Evolutionary conservation across 1,284 basidiomycete genomes (phyloP), one percentile per base, ranked within the genome.

Genomic region (Melampsora americana): DNA sequence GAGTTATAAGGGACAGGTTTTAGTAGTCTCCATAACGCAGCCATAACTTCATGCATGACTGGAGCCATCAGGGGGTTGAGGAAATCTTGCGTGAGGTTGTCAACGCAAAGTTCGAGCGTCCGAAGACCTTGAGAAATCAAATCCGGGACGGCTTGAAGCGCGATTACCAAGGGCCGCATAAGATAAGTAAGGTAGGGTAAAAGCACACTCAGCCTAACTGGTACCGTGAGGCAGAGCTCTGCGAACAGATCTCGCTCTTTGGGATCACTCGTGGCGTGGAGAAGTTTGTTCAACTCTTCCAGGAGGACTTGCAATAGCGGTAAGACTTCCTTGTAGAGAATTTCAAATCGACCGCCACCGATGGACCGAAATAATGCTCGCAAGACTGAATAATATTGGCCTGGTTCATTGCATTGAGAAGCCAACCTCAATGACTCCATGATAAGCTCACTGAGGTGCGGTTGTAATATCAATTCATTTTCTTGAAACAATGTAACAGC

Each of bases 51-150:
- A 62, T 93, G 87, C 62, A 96, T 86, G 48, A 97, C 93, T 0
- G 93, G 93, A 78, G 90, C 92, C 81, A 99, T 89, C 1, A 95
- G 96, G 0, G 96, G 97, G 81, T 99, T 96, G 35, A 99, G 87
- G 86, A 99, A 99, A 83, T 99, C 96, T 23, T 95, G 93, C 0
- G 95, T 98, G 30, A 99, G 87, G 81, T 99, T 99, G 85, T 99
- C 97, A 82, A 99, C 97, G 84, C 95, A 99, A n/a, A 99, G 87
- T 84, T 99, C 97, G 77, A 99, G 88, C 0, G 96, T 99, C 5
- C 97, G 89, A 44, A 99, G 86, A 60, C 96, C 96, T 85, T 99
- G 96, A 61, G 93, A 91, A 77, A 99, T 92, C 66, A 98, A 88
- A 77, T 99, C 95, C 4, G 90, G 87, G 53, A 88, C 88, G 28